Evolutionary conservation across 768 basidiomycete species (phyloP).

Genomic region (Russula virescens): DNA sequence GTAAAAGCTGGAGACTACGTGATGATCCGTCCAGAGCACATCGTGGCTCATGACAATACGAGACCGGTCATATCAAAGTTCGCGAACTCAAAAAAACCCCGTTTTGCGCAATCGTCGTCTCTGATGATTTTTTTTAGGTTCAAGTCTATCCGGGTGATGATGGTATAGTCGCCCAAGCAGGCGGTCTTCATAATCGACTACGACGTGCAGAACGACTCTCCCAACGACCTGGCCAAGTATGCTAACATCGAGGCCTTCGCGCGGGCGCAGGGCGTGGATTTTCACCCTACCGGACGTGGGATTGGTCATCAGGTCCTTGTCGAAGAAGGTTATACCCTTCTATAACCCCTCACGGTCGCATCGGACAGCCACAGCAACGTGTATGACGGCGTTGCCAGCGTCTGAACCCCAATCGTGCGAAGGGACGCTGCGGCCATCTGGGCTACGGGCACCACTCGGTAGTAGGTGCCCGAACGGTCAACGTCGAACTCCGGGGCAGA

Average conservation of each 20-base stretch:
- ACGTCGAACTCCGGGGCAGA: slow-evolving; percentile 80
- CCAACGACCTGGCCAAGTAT: slow-evolving; percentile 90
- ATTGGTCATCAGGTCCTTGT: slow-evolving; percentile 98
- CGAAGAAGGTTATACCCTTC: slow-evolving; percentile 98
- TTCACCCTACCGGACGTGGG: slow-evolving; percentile 95
- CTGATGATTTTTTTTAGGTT: slow-evolving; percentile 56
- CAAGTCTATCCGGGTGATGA: slow-evolving; percentile 87
- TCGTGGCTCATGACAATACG: slow-evolving; percentile 98
- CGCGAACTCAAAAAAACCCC: slow-evolving; percentile 35
- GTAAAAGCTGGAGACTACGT: slow-evolving; percentile 98
- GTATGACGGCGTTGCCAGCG: slow-evolving; percentile 96
- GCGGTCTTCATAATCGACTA: slow-evolving; percentile 97
- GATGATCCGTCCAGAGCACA: slow-evolving; percentile 97
- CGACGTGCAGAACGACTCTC: slow-evolving; percentile 92
- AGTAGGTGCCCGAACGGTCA: slow-evolving; percentile 98
- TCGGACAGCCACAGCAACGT: slow-evolving; percentile 97
- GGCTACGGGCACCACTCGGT: slow-evolving; percentile 99
- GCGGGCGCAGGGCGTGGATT: slow-evolving; percentile 77
- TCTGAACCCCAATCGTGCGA: slow-evolving; percentile 95
- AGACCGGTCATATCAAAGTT: slow-evolving; percentile 97
- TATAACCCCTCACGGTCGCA: slow-evolving; percentile 90
- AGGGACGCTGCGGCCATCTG: slow-evolving; percentile 94
- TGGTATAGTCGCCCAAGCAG: slow-evolving; percentile 72
- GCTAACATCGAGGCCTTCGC: slow-evolving; percentile 88
- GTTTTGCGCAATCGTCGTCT: neutral